Conservation (phyloP, 805 yeast genomes). For the Ogataea sp. region DNA sequence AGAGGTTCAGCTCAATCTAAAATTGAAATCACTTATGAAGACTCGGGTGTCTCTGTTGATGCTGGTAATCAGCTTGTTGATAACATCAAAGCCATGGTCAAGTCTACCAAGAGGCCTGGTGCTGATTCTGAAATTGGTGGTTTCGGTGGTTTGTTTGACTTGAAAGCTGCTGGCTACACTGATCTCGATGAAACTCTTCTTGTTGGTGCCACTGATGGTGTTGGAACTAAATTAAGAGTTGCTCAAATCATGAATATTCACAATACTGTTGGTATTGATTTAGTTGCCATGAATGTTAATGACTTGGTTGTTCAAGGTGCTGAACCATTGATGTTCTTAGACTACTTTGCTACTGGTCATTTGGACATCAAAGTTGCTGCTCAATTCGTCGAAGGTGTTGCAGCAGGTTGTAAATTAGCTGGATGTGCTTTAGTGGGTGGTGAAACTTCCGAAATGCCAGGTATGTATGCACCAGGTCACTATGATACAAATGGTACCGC, state of each 20-base stretch:
- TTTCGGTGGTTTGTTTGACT: slow-evolving; percentile 94
- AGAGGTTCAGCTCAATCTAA: slow-evolving; percentile 33
- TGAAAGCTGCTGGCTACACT: slow-evolving; percentile 76
- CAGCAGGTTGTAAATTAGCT: slow-evolving; percentile 88
- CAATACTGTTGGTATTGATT: slow-evolving; percentile 96
- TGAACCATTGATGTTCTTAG: slow-evolving; percentile 90
- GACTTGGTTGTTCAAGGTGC: slow-evolving; percentile 99
- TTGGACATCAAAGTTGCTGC: slow-evolving; percentile 79
- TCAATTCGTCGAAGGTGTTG: slow-evolving; percentile 89
- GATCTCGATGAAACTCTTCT: slow-evolving; percentile 69
- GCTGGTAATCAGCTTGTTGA: slow-evolving; percentile 88
- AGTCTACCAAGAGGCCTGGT: slow-evolving; percentile 89
- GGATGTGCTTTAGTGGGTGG: slow-evolving; percentile 99
- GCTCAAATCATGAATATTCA: slow-evolving; percentile 88
- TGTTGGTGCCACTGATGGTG: slow-evolving; percentile 99
- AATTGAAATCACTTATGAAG: slow-evolving; percentile 73
- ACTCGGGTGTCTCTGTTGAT: slow-evolving; percentile 96
- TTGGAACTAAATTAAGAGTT: slow-evolving; percentile 92
- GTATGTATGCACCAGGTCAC: slow-evolving; percentile 91
- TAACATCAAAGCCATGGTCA: slow-evolving; percentile 82
- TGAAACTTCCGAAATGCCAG: slow-evolving; percentile 99
- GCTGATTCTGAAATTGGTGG: slow-evolving; percentile 99
- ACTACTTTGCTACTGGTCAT: slow-evolving; percentile 93
- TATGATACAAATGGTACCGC: slow-evolving; percentile 99
- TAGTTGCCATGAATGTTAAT: slow-evolving; percentile 98